Evolutionary conservation across 441 rosid genomes (phyloP).

Genomic region (Syzygium malaccense): DNA sequence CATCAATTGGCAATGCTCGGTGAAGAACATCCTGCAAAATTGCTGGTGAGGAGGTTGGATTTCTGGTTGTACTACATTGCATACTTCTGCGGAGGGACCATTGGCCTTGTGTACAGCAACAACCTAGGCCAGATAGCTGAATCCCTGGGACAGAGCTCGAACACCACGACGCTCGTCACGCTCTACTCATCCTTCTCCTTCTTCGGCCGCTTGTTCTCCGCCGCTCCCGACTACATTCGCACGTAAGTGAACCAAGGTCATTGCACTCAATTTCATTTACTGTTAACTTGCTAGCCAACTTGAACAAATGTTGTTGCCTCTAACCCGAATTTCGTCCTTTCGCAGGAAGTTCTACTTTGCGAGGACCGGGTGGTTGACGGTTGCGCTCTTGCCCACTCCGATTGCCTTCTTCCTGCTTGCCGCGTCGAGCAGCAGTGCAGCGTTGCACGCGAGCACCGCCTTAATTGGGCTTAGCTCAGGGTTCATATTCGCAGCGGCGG

Average conservation of each 20-base stretch:
- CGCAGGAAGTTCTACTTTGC: slow-evolving; percentile 82
- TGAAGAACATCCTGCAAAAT: slow-evolving; percentile 49
- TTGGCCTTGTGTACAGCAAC: slow-evolving; percentile 94
- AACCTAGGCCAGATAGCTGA: slow-evolving; percentile 93
- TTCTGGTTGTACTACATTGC: slow-evolving; percentile 84
- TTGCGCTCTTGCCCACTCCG: slow-evolving; percentile 82
- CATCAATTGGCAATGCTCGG: slow-evolving; percentile 63
- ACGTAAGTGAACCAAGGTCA: slow-evolving; percentile 35
- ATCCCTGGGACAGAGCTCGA: slow-evolving; percentile 53
- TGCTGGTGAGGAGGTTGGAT: slow-evolving; percentile 66
- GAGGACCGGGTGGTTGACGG: slow-evolving; percentile 84
- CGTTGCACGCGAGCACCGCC: slow-evolving; percentile 55
- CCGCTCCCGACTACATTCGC: slow-evolving; percentile 79
- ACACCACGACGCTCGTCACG: slow-evolving; percentile 65
- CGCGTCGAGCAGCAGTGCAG: slow-evolving; percentile 33
- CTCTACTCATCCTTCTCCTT: slow-evolving; percentile 91
- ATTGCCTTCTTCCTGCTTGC: slow-evolving; percentile 74
- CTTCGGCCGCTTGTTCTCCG: slow-evolving; percentile 87
- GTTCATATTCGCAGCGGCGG: slow-evolving; percentile 92
- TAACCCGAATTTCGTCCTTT: not conserved
- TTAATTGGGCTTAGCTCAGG: slow-evolving; percentile 84
- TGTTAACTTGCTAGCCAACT: not conserved
- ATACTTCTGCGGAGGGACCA: slow-evolving; percentile 90
- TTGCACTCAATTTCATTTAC: not conserved
- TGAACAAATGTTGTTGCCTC: not conserved